Evolutionary conservation across 2,329 filamentous ascomycete species (phyloP), one percentile per base, ranked within the genome.

Genomic region (Calonectria pauciramosa): DNA sequence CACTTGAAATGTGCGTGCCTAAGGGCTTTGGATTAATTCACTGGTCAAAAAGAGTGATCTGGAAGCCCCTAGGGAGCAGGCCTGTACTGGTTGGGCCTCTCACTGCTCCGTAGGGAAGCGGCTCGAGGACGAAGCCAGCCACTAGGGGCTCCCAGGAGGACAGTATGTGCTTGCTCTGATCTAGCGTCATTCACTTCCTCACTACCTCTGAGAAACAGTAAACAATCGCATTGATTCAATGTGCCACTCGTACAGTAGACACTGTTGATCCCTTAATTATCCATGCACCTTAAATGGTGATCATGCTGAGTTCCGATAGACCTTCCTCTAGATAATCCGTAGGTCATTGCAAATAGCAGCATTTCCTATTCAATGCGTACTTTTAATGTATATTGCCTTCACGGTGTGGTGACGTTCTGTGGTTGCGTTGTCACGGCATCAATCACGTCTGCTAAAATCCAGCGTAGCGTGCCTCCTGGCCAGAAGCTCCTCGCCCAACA

Each of bases 401-500:
- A 26, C 23, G n/a, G 1, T 18, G 36, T 26, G 5, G 16, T 20
- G 8, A 13, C n/a, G 7, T 13, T 0, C 10, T 63, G 2, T 32
- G 20, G 11, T 52, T 10, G 11, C 28, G 20, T 18, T n/a, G 28
- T 30, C 20, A 34, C 18, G 2, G 41, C 14, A 28, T 28, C 8
- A 36, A 13, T 11, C 6, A 26, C 16, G 34, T 4, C 23, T 11
- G 4, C 9, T 41, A 20, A 38, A 63, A 41, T 41, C 56, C 10
- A 23, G 18, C 23, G 2, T 41, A 16, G 14, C 23, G 16, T 63
- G 23, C 14, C 2, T 18, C 9, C 23, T 10, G n/a, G 20, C 14
- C 13, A 23, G 28, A 65, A 47, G 71, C 63, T 23, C 14, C 72
- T 59, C 13, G 20, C 16, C 26, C 20, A 26, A 65, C 52, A 74